Evolutionary conservation across 2,329 filamentous ascomycete genomes (phyloP).

Genomic region (Penicillium rolfsii): DNA sequence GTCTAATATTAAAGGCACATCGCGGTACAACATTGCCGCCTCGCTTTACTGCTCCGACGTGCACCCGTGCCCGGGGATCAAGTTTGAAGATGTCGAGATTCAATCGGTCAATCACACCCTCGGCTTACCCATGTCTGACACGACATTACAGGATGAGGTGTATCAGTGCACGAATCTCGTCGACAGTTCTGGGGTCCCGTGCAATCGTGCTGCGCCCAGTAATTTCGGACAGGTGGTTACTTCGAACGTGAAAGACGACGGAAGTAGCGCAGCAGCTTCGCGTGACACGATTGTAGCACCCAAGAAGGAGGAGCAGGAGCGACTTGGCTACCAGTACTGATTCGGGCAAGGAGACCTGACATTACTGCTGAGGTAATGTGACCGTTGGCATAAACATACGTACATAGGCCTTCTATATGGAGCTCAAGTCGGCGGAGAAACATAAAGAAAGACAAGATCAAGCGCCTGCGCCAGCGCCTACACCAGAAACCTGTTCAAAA

Average conservation of each 20-base stretch:
- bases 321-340: slow-evolving; percentile 4
- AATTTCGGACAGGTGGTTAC: slow-evolving; percentile 26
- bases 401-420: not conserved
- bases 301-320: slow-evolving; percentile 11
- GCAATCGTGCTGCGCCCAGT: slow-evolving; percentile 32
- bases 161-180: slow-evolving; percentile 50
- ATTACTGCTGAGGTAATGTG: slow-evolving; percentile 13
- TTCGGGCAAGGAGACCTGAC: not conserved
- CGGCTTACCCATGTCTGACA: slow-evolving; percentile 34
- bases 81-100: slow-evolving; percentile 53
- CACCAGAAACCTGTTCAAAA: not conserved
- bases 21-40: slow-evolving; percentile 53
- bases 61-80: slow-evolving; percentile 51
- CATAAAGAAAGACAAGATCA: not conserved
- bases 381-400: slow-evolving; percentile 5
- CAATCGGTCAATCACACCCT: slow-evolving; percentile 43
- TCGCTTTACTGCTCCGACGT: slow-evolving; percentile 51
- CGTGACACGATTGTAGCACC: not conserved
- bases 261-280: not conserved
- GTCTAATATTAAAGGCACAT: slow-evolving; percentile 56
- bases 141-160: slow-evolving; percentile 40
- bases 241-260: slow-evolving; percentile 20
- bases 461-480: not conserved
- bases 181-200: slow-evolving; percentile 29
- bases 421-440: not conserved